phyloP scores from a whole-genome alignment of 129 eudicot genomes.

The Cynara cardunculus region DNA sequence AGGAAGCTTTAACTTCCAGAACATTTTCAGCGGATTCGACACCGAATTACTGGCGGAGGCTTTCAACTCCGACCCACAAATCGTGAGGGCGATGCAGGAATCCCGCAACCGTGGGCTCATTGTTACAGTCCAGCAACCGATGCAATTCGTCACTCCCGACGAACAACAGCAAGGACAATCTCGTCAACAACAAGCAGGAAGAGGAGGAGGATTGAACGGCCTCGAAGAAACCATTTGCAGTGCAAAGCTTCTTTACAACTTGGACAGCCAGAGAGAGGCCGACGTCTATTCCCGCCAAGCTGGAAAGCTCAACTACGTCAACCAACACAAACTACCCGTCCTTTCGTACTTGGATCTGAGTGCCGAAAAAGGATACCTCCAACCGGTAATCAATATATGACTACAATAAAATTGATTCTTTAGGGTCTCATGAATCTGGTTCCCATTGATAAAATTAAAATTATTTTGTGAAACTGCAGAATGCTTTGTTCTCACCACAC shows the following conservation, averaged over 20 bases:
- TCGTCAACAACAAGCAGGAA: background rate
- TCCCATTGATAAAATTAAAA: too few species aligned
- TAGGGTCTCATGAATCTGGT: too few species aligned
- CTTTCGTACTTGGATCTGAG: conserved; percentile 52
- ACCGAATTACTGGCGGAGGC: conserved; percentile 63
- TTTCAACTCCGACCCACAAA: conserved; percentile 32
- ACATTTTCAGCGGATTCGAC: conserved; percentile 56
- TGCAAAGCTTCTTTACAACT: conserved; percentile 36
- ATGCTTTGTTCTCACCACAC: conserved; percentile 48
- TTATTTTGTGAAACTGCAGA: conserved; percentile 21
- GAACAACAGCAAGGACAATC: conserved; percentile 16
- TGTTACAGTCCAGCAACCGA: conserved; percentile 35
- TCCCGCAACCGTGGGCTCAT: conserved; percentile 43
- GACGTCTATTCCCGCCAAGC: conserved; percentile 52
- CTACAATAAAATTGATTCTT: too few species aligned
- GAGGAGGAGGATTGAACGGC: conserved; percentile 26
- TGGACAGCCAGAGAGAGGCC: conserved; percentile 46
- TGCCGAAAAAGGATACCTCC: conserved; percentile 63
- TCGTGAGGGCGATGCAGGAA: conserved; percentile 45
- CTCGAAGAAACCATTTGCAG: conserved; percentile 56
- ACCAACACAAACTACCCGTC: conserved; percentile 53
- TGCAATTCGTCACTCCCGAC: conserved; percentile 56
- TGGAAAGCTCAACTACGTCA: conserved; percentile 42
- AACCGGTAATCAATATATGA: background rate
- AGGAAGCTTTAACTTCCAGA: conserved; percentile 22